These are phyloP conservation scores for Aegilops tauschii DNA, from an alignment of 176 grass and related monocot genomes.

Conservation along the genomic window DNA sequence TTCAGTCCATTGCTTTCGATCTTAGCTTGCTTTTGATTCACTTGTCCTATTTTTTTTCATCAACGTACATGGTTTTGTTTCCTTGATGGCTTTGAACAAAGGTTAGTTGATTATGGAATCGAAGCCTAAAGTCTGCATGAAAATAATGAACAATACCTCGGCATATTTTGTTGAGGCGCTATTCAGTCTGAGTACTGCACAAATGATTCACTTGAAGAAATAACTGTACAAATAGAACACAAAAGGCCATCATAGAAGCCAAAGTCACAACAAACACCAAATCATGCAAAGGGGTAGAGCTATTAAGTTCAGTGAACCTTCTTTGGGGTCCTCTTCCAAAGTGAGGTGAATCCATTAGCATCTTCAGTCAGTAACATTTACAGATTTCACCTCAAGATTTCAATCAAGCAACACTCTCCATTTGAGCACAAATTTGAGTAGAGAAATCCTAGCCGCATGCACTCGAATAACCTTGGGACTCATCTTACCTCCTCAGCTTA, in stretches of 20 bases:
- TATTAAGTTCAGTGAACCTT: background rate
- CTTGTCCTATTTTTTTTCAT: conserved; percentile 52
- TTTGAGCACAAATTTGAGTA: background rate
- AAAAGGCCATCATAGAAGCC: background rate
- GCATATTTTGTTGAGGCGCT: background rate
- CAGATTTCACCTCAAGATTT: background rate
- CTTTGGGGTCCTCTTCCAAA: background rate
- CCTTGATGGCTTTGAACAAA: conserved; percentile 33
- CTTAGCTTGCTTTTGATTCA: conserved; percentile 46
- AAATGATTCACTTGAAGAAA: background rate
- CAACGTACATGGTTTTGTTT: conserved; percentile 51
- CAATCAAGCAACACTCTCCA: background rate
- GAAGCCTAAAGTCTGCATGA: background rate
- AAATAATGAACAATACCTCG: background rate
- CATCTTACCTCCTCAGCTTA: background rate
- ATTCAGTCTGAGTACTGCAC: background rate
- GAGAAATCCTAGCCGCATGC: background rate
- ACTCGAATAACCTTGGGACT: background rate
- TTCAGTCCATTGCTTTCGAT: conserved; percentile 30
- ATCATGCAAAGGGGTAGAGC: background rate
- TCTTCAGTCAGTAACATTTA: background rate
- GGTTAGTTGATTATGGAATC: background rate
- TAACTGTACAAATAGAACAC: background rate
- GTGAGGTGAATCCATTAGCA: background rate
- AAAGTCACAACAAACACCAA: background rate